These are phyloP conservation scores for Colletotrichum sp. DNA, from an alignment of 2,329 filamentous ascomycete genomes.

Conservation along the genomic window DNA sequence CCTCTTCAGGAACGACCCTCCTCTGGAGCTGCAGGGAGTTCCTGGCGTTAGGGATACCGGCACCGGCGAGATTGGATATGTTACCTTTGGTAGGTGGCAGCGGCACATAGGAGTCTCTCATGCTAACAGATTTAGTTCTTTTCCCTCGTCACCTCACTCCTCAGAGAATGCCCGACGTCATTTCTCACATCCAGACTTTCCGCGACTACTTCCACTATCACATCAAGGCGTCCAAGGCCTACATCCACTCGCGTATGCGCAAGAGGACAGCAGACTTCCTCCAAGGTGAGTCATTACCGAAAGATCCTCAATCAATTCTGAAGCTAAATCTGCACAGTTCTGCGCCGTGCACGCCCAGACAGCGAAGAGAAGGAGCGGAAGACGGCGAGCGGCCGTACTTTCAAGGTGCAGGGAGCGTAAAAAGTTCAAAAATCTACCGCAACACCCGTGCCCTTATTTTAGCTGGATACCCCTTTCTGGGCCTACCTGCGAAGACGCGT, in stretches of 20 bases:
- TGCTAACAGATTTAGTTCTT: conserved; percentile 65
- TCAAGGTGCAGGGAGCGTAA: conserved; percentile 60
- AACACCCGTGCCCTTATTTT: not conserved
- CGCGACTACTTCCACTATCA: conserved; percentile 99
- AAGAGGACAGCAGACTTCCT: conserved; percentile 97
- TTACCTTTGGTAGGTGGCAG: conserved; percentile 82
- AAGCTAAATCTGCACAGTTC: conserved; percentile 59
- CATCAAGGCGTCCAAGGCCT: conserved; percentile 99
- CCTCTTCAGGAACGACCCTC: conserved; percentile 92
- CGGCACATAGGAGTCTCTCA: not conserved
- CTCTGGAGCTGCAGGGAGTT: conserved; percentile 86
- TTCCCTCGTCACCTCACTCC: conserved; percentile 94
- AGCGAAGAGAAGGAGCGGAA: conserved; percentile 97
- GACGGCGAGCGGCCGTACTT: conserved; percentile 95
- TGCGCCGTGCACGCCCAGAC: conserved; percentile 93
- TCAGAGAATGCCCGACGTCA: conserved; percentile 91
- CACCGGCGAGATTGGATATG: conserved; percentile 91
- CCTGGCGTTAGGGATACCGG: conserved; percentile 79
- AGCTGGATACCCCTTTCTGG: not conserved
- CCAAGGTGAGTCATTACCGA: conserved; percentile 71
- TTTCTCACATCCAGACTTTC: conserved; percentile 99
- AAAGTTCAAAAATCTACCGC: not conserved
- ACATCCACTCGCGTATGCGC: conserved; percentile 98
- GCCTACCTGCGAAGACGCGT: not conserved
- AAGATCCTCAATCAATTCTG: not conserved